Conservation (phyloP, 139 green algal species). For the Coccomyxa sp. region DNA sequence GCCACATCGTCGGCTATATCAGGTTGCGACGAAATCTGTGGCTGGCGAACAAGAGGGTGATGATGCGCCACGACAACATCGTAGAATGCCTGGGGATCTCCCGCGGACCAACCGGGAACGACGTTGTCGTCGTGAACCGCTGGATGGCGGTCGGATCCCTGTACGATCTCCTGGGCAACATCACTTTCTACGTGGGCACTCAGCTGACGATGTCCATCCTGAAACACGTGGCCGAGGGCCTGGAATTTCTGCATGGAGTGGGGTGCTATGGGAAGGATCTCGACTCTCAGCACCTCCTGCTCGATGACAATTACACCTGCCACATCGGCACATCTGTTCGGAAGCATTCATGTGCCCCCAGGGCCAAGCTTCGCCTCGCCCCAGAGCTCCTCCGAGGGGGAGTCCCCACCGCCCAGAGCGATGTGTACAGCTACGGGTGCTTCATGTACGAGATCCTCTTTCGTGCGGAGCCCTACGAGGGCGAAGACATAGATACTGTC, state of each 20-base stretch:
- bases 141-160: not conserved
- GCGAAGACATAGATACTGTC: not conserved
- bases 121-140: not conserved
- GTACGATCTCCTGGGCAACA: not conserved
- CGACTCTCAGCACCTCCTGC: not conserved
- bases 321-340: not conserved
- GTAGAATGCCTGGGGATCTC: not conserved
- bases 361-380: not conserved
- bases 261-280: not conserved
- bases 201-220: not conserved
- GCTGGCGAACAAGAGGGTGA: not conserved
- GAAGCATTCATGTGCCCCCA: not conserved
- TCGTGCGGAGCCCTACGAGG: not conserved
- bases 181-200: not conserved
- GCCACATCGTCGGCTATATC: not conserved
- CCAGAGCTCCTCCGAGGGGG: not conserved
- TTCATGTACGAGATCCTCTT: not conserved
- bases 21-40: not conserved
- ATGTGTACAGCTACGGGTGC: not conserved
- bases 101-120: not conserved
- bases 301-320: not conserved
- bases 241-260: not conserved
- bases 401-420: not conserved
- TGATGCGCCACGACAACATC: not conserved
- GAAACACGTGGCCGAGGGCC: not conserved